Base-by-base conservation (phyloP, 2,329 filamentous ascomycete genomes). In the Claviceps pusilla region DNA sequence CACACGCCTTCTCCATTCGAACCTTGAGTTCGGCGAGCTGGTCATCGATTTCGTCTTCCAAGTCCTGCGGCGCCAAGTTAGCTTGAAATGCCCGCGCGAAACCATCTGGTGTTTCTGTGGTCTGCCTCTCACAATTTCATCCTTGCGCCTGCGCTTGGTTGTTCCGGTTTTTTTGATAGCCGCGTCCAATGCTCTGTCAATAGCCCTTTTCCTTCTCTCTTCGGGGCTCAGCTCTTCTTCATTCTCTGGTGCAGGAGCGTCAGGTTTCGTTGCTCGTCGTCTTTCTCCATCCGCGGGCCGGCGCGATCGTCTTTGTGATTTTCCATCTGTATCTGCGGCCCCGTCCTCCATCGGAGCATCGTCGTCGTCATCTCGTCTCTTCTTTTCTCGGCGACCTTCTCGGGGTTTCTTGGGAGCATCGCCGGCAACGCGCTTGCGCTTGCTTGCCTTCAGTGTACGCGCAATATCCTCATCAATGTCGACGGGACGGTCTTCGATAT, bases 11-110 rank as follows among this genome's bases (percentile, higher is more conserved):
- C 60, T 93, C 89, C 90, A 98, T 98, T 55, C 83, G 82, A 53
- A 87, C 78, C 64, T 93, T 93, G 67, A 98, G 84, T 50, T 85
- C 78, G 55, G 88, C 88, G 59, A 98, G 89, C 64, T 94, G 85
- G 48, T 89, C 86, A 66, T 97, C 93, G 60, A 91, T 87, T 71
- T 87, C 84, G 63, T 89, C 84, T 67, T 96, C 90, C 49, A 97
- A 77, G 60, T 97, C 91, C 86, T 91, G 62, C 16, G 7, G 31
- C n/a, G 28, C 28, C 4, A 37, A 10, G 45, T 47, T 42, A 53
- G 45, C n/a, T 7, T 7, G 24, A 12, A 14, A 42, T 48, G 60
- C 67, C 60, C 66, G 63, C 43, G 29, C 3, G 4, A 19, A n/a
- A 12, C 16, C n/a, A 33, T 7, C 2, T 28, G 28, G 16, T 33